Base-by-base conservation (phyloP, 2,329 filamentous ascomycete genomes). In the Fusarium succisae region DNA sequence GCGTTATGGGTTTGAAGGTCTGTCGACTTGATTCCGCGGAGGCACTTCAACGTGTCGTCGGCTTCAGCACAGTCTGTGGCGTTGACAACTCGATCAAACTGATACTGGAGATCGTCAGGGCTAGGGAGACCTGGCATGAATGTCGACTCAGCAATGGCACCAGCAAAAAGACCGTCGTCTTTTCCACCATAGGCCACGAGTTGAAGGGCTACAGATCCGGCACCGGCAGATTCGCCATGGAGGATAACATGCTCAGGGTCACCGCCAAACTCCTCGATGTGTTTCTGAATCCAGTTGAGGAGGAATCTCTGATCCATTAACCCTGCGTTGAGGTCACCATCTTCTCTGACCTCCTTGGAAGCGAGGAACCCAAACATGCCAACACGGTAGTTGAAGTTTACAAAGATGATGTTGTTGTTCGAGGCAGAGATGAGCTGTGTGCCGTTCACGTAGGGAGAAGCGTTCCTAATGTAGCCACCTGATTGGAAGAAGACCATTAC, bases 301-400 rank as follows among this genome's bases (percentile, higher is more conserved):
- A 88, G 83, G 32, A 88, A 85, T 24, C 90, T 84, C 80, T 93
- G 90, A 74, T 93, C 91, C 6, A 92, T 83, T 13, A 93, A 79
- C 1, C 91, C 91, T 5, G 83, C 89, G 76, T 93, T 93, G 14
- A 92, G 83, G 55, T 87, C 85, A 2, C 91, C 91, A 71, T 89
- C 82, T 10, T 82, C 78, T 43, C 86, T 84, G 15, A 92, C 84
- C 37, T 86, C 82, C 44, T 89, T 85, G 53, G 89, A 87, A 1
- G 89, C 87, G 3, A 93, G 83, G 73, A 92, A 93, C 0, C 91
- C 91, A 74, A 88, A 88, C 0, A 89, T 81, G 1, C 90, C 90
- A 12, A 93, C 88, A 12, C 91, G 86, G 76, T 91, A 91, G 80
- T 91, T 90, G 79, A 91, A 90, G 75, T 88, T 88, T 55, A 91